A percentile compares a stretch with the other conserved stretches of the same genome.
Evolutionary conservation across 306 rosid genomes (phyloP).

Genomic region (Prunus kanzakura): DNA sequence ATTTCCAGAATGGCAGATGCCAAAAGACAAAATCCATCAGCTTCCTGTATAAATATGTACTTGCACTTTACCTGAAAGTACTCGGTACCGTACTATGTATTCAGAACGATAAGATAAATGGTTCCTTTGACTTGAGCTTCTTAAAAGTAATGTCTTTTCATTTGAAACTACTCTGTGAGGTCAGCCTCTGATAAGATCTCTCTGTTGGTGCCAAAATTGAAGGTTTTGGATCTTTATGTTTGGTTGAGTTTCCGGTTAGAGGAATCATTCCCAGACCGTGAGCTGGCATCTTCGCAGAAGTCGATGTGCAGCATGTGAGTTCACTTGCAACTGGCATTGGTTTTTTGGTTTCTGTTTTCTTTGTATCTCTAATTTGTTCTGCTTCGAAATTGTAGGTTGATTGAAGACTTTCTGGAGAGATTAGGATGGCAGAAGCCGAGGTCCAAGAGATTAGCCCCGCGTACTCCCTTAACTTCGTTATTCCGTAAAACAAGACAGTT

Average conservation of each 20-base stretch:
- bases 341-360: neutral
- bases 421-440: constrained; percentile 67
- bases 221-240: constrained; percentile 93
- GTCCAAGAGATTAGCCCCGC: constrained; percentile 32
- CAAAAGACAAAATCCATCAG: neutral
- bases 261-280: constrained; percentile 83
- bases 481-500: constrained; percentile 22
- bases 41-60: neutral
- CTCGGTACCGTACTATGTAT: neutral
- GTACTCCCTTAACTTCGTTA: constrained; percentile 24
- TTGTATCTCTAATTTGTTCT: constrained; percentile 5
- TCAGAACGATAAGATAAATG: neutral
- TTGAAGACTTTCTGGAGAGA: constrained; percentile 83
- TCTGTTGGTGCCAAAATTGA: constrained; percentile 36
- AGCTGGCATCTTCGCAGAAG: constrained; percentile 73
- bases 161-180: constrained; percentile 13
- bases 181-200: neutral
- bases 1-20: neutral
- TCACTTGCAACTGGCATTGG: neutral
- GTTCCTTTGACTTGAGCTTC: neutral
- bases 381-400: constrained; percentile 51
- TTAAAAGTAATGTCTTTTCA: constrained; percentile 9
- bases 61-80: neutral
- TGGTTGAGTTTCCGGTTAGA: constrained; percentile 94
- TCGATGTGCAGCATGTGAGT: constrained; percentile 81